A percentile compares a stretch with the other conserved stretches of the same genome.
Evolutionary conservation across 2,329 filamentous ascomycete genomes (phyloP).

Genomic region (Fusarium piperis): DNA sequence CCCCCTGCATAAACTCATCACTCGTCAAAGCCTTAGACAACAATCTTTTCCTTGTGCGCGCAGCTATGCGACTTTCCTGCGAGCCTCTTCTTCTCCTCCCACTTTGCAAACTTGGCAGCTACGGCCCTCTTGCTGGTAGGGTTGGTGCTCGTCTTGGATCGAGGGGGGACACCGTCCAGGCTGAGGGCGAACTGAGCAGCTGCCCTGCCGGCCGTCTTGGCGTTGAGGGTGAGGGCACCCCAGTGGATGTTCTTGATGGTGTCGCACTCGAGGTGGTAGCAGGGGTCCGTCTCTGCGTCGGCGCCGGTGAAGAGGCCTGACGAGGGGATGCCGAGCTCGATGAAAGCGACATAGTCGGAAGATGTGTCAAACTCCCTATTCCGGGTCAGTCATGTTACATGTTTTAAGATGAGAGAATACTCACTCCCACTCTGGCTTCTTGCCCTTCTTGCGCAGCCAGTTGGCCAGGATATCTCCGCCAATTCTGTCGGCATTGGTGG

Average conservation of each 20-base stretch:
- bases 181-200: conserved; percentile 55
- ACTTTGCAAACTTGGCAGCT: conserved; percentile 38
- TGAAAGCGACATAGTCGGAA: conserved; percentile 55
- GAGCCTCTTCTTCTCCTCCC: conserved; percentile 37
- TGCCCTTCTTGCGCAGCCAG: conserved; percentile 49
- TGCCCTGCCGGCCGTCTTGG: conserved; percentile 59
- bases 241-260: conserved; percentile 53
- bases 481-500: conserved; percentile 50
- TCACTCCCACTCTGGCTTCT: conserved; percentile 46
- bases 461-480: conserved; percentile 49
- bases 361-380: conserved; percentile 48
- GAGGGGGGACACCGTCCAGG: conserved; percentile 47
- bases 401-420: not conserved
- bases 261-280: conserved; percentile 55
- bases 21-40: conserved; percentile 17
- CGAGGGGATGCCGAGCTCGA: conserved; percentile 52
- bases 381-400: not conserved
- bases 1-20: not conserved
- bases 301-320: conserved; percentile 55
- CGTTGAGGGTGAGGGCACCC: conserved; percentile 51
- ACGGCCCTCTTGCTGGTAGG: conserved; percentile 40
- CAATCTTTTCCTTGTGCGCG: conserved; percentile 37
- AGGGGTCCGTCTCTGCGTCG: conserved; percentile 45
- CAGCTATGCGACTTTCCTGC: conserved; percentile 45
- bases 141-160: conserved; percentile 44